phyloP scores from a whole-genome alignment of 495 filamentous ascomycete genomes.

The Beverwykella pulmonaria region DNA sequence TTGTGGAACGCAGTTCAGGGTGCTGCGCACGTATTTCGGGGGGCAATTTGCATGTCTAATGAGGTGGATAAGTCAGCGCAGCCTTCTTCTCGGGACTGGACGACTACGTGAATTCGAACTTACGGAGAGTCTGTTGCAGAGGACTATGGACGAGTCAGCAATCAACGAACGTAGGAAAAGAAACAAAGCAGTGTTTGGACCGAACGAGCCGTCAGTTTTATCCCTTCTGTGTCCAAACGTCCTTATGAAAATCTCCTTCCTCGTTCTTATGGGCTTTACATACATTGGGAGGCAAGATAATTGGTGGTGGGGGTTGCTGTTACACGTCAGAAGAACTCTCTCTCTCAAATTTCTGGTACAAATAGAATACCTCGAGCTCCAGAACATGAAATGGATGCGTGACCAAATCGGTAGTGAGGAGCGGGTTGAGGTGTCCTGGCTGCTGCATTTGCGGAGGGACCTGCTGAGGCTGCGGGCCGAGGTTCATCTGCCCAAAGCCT shows the following conservation, averaged over 20 bases:
- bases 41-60: conserved; percentile 91
- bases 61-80: conserved; percentile 72
- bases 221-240: neutral
- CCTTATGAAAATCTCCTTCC: too few species aligned
- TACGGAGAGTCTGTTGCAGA: neutral
- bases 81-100: conserved; percentile 59
- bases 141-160: conserved; percentile 4
- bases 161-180: neutral
- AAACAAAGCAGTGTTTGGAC: neutral
- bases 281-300: conserved; percentile 89
- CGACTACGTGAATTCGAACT: neutral
- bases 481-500: conserved; percentile 40
- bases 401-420: conserved; percentile 88
- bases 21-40: conserved; percentile 93
- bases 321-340: too few species aligned
- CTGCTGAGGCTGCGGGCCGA: conserved; percentile 32
- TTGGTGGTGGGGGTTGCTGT: conserved; percentile 79
- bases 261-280: conserved; percentile 43
- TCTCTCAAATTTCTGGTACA: too few species aligned
- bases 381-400: conserved; percentile 91
- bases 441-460: conserved; percentile 44
- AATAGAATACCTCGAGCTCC: conserved; percentile 64
- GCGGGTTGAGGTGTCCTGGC: conserved; percentile 74
- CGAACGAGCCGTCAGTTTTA: neutral
- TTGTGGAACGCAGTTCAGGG: conserved; percentile 88